Percentiles rank a stretch among this genome's conserved stretches.
Conservation (phyloP, 2,329 filamentous ascomycete species). For the Dactylellina sp. region DNA sequence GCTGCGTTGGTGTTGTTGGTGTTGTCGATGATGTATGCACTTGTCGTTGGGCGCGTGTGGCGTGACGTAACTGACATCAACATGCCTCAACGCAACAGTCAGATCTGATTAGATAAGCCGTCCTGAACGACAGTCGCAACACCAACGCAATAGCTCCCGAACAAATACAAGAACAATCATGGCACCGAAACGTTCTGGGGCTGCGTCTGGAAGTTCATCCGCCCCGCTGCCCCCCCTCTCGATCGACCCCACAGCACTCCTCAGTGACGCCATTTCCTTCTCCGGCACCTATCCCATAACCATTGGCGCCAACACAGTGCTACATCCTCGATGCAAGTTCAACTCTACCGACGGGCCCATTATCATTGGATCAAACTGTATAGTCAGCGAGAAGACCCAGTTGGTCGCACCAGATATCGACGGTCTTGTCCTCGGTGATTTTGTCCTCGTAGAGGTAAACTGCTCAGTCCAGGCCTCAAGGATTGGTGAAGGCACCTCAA, state of each 20-base stretch:
- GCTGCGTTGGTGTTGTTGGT: conserved; percentile 28
- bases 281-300: conserved; percentile 81
- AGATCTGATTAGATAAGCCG: conserved; percentile 30
- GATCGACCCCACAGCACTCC: conserved; percentile 41
- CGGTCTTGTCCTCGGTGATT: conserved; percentile 70
- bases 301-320: conserved; percentile 79
- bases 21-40: conserved; percentile 11
- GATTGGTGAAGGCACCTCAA: conserved; percentile 70
- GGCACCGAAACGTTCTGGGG: conserved; percentile 41
- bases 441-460: conserved; percentile 73
- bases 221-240: conserved; percentile 45
- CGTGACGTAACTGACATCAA: conserved; percentile 11
- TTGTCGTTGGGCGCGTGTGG: conserved; percentile 1
- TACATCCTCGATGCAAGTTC: conserved; percentile 87
- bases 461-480: conserved; percentile 70
- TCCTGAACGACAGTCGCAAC: not conserved
- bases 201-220: conserved; percentile 27
- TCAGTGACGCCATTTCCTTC: conserved; percentile 73
- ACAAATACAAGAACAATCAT: conserved; percentile 2
- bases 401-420: conserved; percentile 67
- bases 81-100: no score
- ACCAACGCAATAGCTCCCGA: no score
- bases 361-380: conserved; percentile 81
- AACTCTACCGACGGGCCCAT: conserved; percentile 83
- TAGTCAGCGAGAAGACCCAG: conserved; percentile 78